Conservation (phyloP, 148 eudicot genomes). For the Camellia lanceoleosa region DNA sequence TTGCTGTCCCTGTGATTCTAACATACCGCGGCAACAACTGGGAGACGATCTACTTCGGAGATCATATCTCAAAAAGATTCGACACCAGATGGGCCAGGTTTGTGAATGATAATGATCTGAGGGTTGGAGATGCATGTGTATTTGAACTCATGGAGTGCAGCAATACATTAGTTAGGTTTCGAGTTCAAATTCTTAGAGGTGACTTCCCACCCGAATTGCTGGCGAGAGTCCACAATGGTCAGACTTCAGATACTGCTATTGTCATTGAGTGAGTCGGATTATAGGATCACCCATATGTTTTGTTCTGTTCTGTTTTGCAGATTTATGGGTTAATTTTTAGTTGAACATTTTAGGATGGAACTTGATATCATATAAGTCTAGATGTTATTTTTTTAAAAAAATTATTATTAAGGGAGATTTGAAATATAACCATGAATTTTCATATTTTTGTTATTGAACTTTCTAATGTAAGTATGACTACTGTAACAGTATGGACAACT, state of each 20-base stretch:
- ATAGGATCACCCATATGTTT: background rate
- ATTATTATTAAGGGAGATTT: too few relatives aligned
- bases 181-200: constrained; percentile 44
- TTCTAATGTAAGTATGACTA: too few relatives aligned
- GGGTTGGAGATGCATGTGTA: constrained; percentile 40
- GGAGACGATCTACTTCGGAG: constrained; percentile 26
- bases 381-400: too few relatives aligned
- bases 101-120: constrained; percentile 32
- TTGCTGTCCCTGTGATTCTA: constrained; percentile 26
- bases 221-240: background rate
- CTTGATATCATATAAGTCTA: too few relatives aligned
- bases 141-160: constrained; percentile 37
- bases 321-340: too few relatives aligned
- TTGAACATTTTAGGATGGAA: too few relatives aligned
- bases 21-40: constrained; percentile 29
- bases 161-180: constrained; percentile 17
- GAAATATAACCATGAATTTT: too few relatives aligned
- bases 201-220: constrained; percentile 29
- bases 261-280: background rate
- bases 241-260: constrained; percentile 9
- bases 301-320: background rate
- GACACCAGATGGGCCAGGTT: constrained; percentile 30
- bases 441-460: too few relatives aligned
- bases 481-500: too few relatives aligned
- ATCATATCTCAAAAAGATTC: constrained; percentile 11